Evolutionary conservation across 495 filamentous ascomycete species (phyloP), one percentile per base, ranked within the genome.

Genomic region (Clavariopsis aquatica): DNA sequence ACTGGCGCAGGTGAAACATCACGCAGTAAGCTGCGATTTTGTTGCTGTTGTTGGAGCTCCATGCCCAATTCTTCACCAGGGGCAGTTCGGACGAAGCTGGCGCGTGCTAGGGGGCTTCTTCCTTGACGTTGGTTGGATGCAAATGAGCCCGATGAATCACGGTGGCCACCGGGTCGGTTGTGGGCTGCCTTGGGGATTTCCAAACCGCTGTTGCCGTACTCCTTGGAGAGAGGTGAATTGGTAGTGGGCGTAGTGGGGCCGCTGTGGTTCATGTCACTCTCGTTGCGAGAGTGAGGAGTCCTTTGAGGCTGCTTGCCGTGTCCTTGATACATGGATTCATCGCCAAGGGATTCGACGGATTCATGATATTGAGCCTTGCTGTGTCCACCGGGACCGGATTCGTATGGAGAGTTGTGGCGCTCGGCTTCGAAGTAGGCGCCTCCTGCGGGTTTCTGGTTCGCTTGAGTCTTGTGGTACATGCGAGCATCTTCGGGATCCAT

Each of bases 401-500:
- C 27, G 59, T 64, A 60, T 1, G 62, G 57, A 23, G 49, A 36
- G n/a, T 58, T 53, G 38, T 43, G 4, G 23, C 54, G 57, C 7
- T 67, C 59, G 1, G 64, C 31, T 62, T 77, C 74, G 59, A 64
- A 75, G 57, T 61, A 70, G 15, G 73, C 75, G 28, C 75, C 75
- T 28, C 75, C 73, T 3, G 74, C 71, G 10, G 74, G 71, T 49
- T 57, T 58, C 52, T 76, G 73, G 8, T 51, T n/a, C 13, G 66
- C 70, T 53, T 72, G 71, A 0, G 61, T 52, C 38, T 66, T 65
- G 45, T 71, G 70, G 56, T 74, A 75, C 1, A 62, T 26, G 13
- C 52, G 66, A 1, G 69, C 69, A 46, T 77, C 73, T 57, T 74
- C 69, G 27, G 70, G 71, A 69, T 65, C 87, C 85, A 94, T 89